Evolutionary conservation across 2,329 filamentous ascomycete species (phyloP), one percentile per base, ranked within the genome.

Genomic region (Claviceps humidiphila): DNA sequence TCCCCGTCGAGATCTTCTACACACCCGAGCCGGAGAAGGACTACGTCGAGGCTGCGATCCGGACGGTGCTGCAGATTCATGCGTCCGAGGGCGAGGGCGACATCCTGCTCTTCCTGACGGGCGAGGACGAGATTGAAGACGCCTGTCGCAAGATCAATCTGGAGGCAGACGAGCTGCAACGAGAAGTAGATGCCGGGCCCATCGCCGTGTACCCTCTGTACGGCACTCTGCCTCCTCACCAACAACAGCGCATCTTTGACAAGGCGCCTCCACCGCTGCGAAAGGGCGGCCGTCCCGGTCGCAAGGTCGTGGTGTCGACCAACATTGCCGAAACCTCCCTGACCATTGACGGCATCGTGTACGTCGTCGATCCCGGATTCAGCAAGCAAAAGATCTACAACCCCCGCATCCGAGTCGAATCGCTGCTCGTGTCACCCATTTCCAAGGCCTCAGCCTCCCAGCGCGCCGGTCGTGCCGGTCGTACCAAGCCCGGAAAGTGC

Each of bases 381-480:
- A 95, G 89, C 73, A 98, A 98, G 74, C 93, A 98, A 64, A 98
- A 97, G 71, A 93, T 97, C 57, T 98, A 97, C 75, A 97, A 98
- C 68, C 91, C 93, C 22, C 84, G 93, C 55, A 94, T 95, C 61
- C 84, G 93, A 68, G 90, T 98, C 58, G 93, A 98, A 71, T 97
- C 93, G 1, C 78, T 98, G 7, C 76, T 98, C n/a, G 91, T 98
- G 5, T 96, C 93, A 3, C 90, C 93, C 22, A 97, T 98, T 60
- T 97, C 90, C 54, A 97, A 96, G 68, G 93, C 93, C 24, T 97
- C 93, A 1, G 93, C 94, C 9, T 89, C 96, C 67, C 93, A 98
- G 71, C 80, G 94, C 67, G 94, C 94, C 57, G 94, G 94, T 85
- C 91, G 93, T 89, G 93, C 93, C 14, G 93, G 94, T 77, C 91